Conservation (phyloP, 495 filamentous ascomycete species). For the Talaromyces adpressus region DNA sequence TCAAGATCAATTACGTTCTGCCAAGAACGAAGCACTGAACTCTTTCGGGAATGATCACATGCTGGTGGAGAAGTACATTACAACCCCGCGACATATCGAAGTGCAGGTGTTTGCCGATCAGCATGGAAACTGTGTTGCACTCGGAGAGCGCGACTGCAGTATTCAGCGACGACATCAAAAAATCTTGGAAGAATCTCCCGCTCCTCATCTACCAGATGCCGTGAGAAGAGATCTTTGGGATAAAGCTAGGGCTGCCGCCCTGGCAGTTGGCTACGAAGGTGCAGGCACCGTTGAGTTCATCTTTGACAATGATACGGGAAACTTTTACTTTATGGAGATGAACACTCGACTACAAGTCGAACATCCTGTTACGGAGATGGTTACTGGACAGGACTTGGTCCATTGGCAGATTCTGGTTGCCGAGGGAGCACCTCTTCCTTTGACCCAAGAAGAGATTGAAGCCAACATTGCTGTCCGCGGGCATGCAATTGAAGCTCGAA, state of each 20-base stretch:
- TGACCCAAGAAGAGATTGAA: slow-evolving; percentile 79
- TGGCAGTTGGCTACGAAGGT: slow-evolving; percentile 91
- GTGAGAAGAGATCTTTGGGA: slow-evolving; percentile 87
- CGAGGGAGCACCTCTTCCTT: slow-evolving; percentile 75
- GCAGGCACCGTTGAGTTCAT: slow-evolving; percentile 99
- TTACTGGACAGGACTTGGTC: slow-evolving; percentile 91
- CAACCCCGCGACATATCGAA: slow-evolving; percentile 90
- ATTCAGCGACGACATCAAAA: slow-evolving; percentile 91
- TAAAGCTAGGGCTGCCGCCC: slow-evolving; percentile 81
- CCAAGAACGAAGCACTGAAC: slow-evolving; percentile 81
- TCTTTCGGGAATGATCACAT: slow-evolving; percentile 97
- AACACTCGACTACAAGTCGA: slow-evolving; percentile 96
- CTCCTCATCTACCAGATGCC: slow-evolving; percentile 71
- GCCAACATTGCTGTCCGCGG: slow-evolving; percentile 66
- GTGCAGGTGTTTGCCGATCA: slow-evolving; percentile 96
- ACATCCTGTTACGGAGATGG: slow-evolving; percentile 95
- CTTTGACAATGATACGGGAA: slow-evolving; percentile 86
- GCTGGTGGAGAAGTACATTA: slow-evolving; percentile 94
- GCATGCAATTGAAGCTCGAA: slow-evolving; percentile 88
- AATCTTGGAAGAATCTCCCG: slow-evolving; percentile 93
- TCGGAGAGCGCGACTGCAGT: slow-evolving; percentile 84
- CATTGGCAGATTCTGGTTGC: slow-evolving; percentile 95
- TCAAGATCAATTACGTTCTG: slow-evolving; percentile 70
- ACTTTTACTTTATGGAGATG: slow-evolving; percentile 99
- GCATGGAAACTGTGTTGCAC: slow-evolving; percentile 73